These are phyloP conservation scores for Botrytis paeoniae DNA, from an alignment of 2,329 filamentous ascomycete genomes.

Conservation along the genomic window DNA sequence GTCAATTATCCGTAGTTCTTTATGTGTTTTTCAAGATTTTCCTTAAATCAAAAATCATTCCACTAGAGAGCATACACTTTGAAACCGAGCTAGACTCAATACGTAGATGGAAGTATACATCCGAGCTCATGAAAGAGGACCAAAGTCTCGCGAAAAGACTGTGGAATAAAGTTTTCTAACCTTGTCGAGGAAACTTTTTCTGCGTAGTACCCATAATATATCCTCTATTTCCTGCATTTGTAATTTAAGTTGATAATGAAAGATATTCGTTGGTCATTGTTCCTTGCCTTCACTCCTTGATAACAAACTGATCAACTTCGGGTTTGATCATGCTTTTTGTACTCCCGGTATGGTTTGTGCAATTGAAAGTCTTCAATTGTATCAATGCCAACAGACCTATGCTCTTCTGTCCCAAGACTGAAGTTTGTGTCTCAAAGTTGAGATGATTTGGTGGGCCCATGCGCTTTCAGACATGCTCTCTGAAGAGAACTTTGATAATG, in stretches of 20 bases:
- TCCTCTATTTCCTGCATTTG: not conserved
- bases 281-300: not conserved
- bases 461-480: not conserved
- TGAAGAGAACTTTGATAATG: not conserved
- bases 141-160: not conserved
- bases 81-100: not conserved
- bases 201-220: not conserved
- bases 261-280: not conserved
- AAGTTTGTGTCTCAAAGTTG: not conserved
- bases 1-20: conserved; percentile 20
- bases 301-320: not conserved
- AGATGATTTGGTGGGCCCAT: not conserved
- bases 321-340: not conserved
- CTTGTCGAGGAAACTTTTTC: not conserved
- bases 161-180: conserved; percentile 12
- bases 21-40: conserved; percentile 16
- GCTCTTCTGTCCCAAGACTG: not conserved
- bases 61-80: conserved; percentile 10
- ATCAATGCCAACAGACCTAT: not conserved
- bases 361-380: not conserved
- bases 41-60: conserved; percentile 14
- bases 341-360: not conserved
- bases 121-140: not conserved
- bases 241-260: not conserved
- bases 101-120: conserved; percentile 2